phyloP scores from a whole-genome alignment of 805 yeast genomes.

The Kuraishia hungarica region DNA sequence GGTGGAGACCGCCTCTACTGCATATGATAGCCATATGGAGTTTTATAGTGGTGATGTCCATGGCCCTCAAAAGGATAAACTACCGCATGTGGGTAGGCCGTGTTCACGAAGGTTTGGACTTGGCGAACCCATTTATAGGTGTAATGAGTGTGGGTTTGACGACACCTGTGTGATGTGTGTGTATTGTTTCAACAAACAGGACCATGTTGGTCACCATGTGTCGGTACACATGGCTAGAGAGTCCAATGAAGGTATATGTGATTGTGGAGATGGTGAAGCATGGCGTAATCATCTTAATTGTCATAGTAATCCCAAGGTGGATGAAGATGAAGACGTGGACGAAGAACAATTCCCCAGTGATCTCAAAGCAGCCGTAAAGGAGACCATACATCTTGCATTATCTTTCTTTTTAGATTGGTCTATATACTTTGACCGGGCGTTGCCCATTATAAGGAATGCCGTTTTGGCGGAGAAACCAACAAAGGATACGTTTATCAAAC shows the following conservation, averaged over 20 bases:
- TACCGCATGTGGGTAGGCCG: constrained; percentile 48
- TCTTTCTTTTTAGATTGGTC: constrained; percentile 35
- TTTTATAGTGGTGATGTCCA: neutral
- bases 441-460: constrained; percentile 26
- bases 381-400: constrained; percentile 25
- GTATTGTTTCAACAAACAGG: constrained; percentile 61
- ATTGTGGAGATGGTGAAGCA: constrained; percentile 65
- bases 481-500: constrained; percentile 3
- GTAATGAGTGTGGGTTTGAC: constrained; percentile 71
- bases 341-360: neutral
- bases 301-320: constrained; percentile 19
- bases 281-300: constrained; percentile 50
- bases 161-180: constrained; percentile 72
- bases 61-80: constrained; percentile 4
- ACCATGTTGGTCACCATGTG: constrained; percentile 62
- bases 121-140: constrained; percentile 64
- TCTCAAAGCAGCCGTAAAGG: constrained; percentile 13
- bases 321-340: constrained; percentile 5
- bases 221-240: constrained; percentile 40
- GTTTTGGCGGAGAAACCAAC: neutral
- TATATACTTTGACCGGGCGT: constrained; percentile 26
- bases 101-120: constrained; percentile 57
- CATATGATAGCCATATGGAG: neutral
- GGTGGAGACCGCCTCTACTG: neutral
- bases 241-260: constrained; percentile 52